Percentiles rank a stretch among this genome's conserved stretches.
phyloP scores from a whole-genome alignment of 2,329 filamentous ascomycete genomes.

The Aschersonia sp. region DNA sequence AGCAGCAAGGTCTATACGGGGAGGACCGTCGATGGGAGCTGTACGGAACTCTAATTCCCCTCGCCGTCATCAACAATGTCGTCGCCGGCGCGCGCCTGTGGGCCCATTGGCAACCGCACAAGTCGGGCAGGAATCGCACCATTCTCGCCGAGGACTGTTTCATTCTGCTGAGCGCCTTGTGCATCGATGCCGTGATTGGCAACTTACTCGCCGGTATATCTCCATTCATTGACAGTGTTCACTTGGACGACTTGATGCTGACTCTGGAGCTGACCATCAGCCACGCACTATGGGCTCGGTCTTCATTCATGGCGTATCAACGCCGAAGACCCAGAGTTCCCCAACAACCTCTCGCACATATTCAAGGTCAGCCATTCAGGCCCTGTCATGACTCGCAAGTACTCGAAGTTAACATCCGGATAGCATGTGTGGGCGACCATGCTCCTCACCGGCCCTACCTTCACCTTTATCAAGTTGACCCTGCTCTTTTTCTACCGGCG shows the following conservation, averaged over 20 bases:
- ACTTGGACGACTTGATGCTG: neutral
- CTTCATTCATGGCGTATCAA: slow-evolving; percentile 3
- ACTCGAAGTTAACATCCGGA: too few species aligned
- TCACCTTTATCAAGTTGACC: slow-evolving; percentile 1
- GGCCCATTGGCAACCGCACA: neutral
- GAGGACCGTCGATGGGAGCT: neutral
- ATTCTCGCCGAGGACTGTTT: slow-evolving; percentile 1
- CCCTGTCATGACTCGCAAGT: too few species aligned
- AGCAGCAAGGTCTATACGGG: neutral
- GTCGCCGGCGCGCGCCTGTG: slow-evolving; percentile 1
- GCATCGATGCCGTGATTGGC: slow-evolving; percentile 1
- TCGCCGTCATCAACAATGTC: slow-evolving; percentile 1
- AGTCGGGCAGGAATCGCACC: neutral
- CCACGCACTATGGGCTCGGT: slow-evolving; percentile 1
- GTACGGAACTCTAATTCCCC: neutral
- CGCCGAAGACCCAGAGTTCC: slow-evolving; percentile 1
- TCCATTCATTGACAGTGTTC: neutral
- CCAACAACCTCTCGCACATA: neutral
- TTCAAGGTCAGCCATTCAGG: neutral
- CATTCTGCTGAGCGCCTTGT: slow-evolving; percentile 1
- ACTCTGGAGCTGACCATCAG: neutral
- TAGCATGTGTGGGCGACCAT: slow-evolving; percentile 2
- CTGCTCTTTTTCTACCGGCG: slow-evolving; percentile 2
- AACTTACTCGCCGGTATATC: slow-evolving; percentile 1
- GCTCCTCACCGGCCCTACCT: slow-evolving; percentile 1